Conservation (phyloP, 2,329 filamentous ascomycete species). For the Capronia epimyces region DNA sequence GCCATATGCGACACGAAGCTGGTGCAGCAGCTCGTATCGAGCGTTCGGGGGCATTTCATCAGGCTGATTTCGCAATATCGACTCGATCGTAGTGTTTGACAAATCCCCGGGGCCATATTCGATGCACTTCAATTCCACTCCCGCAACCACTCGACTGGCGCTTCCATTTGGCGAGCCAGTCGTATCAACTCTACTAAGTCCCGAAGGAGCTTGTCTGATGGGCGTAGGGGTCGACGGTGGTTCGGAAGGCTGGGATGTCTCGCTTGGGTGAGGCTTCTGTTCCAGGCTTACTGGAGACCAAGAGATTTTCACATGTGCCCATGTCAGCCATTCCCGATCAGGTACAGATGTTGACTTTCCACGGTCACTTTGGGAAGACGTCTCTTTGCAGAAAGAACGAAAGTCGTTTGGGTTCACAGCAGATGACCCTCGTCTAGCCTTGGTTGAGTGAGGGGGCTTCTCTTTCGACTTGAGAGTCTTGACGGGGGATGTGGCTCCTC, state of each 20-base stretch:
- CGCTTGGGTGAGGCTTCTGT: slow-evolving; percentile 25
- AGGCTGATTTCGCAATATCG: slow-evolving; percentile 41
- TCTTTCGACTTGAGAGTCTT: slow-evolving; percentile 69
- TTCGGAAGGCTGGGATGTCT: slow-evolving; percentile 37
- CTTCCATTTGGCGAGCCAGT: slow-evolving; percentile 38
- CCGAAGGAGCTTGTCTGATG: slow-evolving; percentile 58
- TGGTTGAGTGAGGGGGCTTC: slow-evolving; percentile 48
- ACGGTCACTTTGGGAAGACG: slow-evolving; percentile 32
- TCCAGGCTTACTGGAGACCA: slow-evolving; percentile 58
- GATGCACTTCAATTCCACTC: slow-evolving; percentile 8
- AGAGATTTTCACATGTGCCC: slow-evolving; percentile 71
- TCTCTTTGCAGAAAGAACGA: slow-evolving; percentile 63
- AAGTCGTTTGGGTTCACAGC: slow-evolving; percentile 78
- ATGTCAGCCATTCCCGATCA: slow-evolving; percentile 60
- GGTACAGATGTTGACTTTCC: slow-evolving; percentile 32
- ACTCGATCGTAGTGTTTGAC: slow-evolving; percentile 31
- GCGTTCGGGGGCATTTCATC: slow-evolving; percentile 64
- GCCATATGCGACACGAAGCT: slow-evolving; percentile 76
- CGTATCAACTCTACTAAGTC: slow-evolving; percentile 42
- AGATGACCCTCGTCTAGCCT: slow-evolving; percentile 29
- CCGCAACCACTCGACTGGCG: slow-evolving; percentile 46
- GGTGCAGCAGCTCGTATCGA: slow-evolving; percentile 79
- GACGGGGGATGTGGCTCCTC: slow-evolving; percentile 48
- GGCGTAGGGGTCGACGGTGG: slow-evolving; percentile 69
- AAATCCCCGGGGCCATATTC: slow-evolving; percentile 23